Percentiles rank a stretch among this genome's conserved stretches.
Evolutionary conservation across 1,139 yeast species (phyloP).

Genomic region (Saccharomyces pastorianus): DNA sequence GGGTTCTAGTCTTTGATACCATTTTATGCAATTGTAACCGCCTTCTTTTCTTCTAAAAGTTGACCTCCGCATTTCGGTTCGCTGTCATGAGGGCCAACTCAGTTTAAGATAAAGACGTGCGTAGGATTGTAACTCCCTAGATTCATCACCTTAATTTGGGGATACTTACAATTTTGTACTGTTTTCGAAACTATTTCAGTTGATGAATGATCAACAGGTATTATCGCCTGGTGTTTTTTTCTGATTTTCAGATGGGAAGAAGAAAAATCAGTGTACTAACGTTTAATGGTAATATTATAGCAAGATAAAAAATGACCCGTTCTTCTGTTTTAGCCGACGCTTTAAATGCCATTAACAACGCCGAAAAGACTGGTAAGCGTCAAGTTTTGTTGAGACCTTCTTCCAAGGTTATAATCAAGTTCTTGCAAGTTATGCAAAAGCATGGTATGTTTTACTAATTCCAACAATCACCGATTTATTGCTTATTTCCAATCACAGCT

Average conservation of each 20-base stretch:
- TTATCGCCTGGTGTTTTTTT: background rate
- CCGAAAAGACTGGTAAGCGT: slow-evolving; percentile 99
- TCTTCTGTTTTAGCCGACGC: slow-evolving; percentile 99
- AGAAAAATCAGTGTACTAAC: background rate
- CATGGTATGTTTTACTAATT: slow-evolving; percentile 50
- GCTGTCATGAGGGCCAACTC: slow-evolving; percentile 12
- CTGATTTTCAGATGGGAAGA: background rate
- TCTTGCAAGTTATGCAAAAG: slow-evolving; percentile 94
- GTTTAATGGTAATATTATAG: background rate
- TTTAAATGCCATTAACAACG: slow-evolving; percentile 95
- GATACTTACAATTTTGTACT: slow-evolving; percentile 2
- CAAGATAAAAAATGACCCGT: slow-evolving; percentile 69
- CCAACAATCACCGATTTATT: background rate
- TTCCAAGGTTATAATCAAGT: slow-evolving; percentile 95
- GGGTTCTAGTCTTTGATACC: slow-evolving; percentile 26
- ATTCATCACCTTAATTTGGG: background rate
- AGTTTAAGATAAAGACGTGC: background rate
- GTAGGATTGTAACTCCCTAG: slow-evolving; percentile 8
- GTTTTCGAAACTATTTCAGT: background rate
- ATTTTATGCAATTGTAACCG: slow-evolving; percentile 8
- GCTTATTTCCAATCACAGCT: background rate
- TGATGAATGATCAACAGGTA: background rate
- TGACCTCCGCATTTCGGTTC: slow-evolving; percentile 5
- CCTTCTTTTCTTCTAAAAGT: background rate
- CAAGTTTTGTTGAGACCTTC: slow-evolving; percentile 98